Conservation (phyloP, 306 rosid genomes). For the Glycyrrhiza uralensis region DNA sequence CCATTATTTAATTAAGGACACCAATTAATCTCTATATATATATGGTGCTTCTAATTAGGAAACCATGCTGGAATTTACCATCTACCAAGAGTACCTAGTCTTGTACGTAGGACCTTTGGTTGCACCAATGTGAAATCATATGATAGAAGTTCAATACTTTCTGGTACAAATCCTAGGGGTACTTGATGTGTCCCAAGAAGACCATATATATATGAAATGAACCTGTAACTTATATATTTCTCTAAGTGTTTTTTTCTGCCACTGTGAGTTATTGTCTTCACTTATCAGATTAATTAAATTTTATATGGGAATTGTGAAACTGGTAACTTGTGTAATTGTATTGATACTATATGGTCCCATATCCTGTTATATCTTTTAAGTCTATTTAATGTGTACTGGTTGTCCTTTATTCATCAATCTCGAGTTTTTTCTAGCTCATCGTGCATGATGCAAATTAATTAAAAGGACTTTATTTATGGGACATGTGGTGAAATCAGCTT, state of each 20-base stretch:
- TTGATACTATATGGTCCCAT: conserved; percentile 30
- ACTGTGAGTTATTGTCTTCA: background rate
- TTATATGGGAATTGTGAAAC: conserved; percentile 17
- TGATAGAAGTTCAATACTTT: conserved; percentile 14
- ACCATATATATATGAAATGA: conserved; percentile 14
- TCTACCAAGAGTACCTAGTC: conserved; percentile 12
- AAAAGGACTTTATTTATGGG: background rate
- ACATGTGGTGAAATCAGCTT: conserved; percentile 27
- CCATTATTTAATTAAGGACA: background rate
- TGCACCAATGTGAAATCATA: conserved; percentile 18
- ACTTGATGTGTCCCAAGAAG: background rate
- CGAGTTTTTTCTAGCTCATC: conserved; percentile 24
- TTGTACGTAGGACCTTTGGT: conserved; percentile 33
- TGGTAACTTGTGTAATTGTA: conserved; percentile 19
- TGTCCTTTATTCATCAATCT: conserved; percentile 34
- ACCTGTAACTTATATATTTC: background rate
- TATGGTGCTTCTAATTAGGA: conserved; percentile 15
- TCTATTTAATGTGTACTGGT: conserved; percentile 30
- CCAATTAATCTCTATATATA: background rate
- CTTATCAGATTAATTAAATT: conserved; percentile 5
- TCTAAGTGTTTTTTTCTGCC: background rate
- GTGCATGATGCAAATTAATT: background rate
- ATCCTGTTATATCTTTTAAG: conserved; percentile 29
- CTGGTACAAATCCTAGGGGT: conserved; percentile 21
- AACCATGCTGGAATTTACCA: conserved; percentile 1